Evolutionary conservation across 768 basidiomycete genomes (phyloP).

Genomic region (Amanita subjunquillea): DNA sequence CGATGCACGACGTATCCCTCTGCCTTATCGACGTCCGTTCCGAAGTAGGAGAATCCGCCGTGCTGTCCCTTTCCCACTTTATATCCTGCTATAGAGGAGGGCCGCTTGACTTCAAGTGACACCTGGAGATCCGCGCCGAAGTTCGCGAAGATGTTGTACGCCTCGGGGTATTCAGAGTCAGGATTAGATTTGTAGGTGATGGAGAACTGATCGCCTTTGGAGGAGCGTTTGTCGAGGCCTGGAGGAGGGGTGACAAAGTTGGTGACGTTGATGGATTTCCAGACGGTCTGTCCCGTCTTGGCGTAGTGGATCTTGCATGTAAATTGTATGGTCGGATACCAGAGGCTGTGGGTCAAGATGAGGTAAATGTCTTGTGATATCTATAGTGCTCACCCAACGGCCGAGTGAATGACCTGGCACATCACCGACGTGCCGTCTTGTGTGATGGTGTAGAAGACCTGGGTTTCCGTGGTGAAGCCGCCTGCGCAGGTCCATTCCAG

Average conservation of each 20-base stretch:
- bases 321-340: slow-evolving; percentile 94
- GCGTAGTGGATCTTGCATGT: slow-evolving; percentile 84
- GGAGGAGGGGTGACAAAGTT: slow-evolving; percentile 74
- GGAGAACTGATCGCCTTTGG: slow-evolving; percentile 78
- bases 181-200: slow-evolving; percentile 53
- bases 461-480: slow-evolving; percentile 88
- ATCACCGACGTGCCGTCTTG: slow-evolving; percentile 72
- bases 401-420: slow-evolving; percentile 83
- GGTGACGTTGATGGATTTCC: slow-evolving; percentile 82
- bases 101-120: slow-evolving; percentile 61
- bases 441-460: slow-evolving; percentile 74
- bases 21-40: slow-evolving; percentile 51
- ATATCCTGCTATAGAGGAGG: slow-evolving; percentile 70
- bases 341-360: slow-evolving; percentile 41
- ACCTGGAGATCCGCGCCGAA: slow-evolving; percentile 74
- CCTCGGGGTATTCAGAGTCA: slow-evolving; percentile 56
- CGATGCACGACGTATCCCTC: slow-evolving; percentile 86
- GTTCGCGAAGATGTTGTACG: slow-evolving; percentile 72
- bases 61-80: slow-evolving; percentile 84
- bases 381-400: slow-evolving; percentile 59
- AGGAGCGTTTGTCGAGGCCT: slow-evolving; percentile 74
- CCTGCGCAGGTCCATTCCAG: slow-evolving; percentile 73
- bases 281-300: slow-evolving; percentile 57
- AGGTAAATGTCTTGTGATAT: slow-evolving; percentile 8
- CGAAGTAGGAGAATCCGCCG: slow-evolving; percentile 88